Conservation (phyloP, 352 stramenopile genomes). For the Aphanomyces stellatus region DNA sequence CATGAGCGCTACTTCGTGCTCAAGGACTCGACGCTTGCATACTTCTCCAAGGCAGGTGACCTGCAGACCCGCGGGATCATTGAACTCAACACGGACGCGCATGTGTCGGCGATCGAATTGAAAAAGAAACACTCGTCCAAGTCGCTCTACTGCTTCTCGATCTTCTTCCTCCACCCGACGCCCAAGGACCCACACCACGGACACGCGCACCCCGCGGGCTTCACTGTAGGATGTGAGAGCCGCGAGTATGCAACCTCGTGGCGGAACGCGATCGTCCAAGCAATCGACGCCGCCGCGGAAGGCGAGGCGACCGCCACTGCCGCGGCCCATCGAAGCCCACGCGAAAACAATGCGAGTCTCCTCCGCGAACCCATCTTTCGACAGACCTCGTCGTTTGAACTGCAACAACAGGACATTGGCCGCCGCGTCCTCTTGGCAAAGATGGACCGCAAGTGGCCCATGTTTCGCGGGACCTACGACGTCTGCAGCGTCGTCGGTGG, state of each 20-base stretch:
- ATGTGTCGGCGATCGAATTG: conserved; percentile 3
- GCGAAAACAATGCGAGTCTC: not conserved
- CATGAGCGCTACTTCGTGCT: conserved; percentile 19
- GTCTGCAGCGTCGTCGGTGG: conserved; percentile 2
- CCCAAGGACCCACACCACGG: not conserved
- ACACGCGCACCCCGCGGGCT: not conserved
- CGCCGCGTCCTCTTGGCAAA: not conserved
- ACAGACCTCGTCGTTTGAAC: not conserved
- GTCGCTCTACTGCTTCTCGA: conserved; percentile 12
- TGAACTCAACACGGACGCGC: not conserved
- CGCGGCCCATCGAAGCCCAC: not conserved
- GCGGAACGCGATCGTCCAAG: conserved; percentile 7
- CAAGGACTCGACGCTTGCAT: conserved; percentile 8
- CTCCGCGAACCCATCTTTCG: not conserved
- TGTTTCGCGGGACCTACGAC: conserved; percentile 11
- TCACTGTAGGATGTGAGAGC: not conserved
- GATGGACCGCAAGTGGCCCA: conserved; percentile 12
- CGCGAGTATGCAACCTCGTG: not conserved
- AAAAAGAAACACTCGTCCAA: not conserved
- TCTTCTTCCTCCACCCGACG: not conserved
- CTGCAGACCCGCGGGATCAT: conserved; percentile 7
- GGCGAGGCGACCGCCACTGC: not conserved
- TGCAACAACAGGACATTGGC: conserved; percentile 4
- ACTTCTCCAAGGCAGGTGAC: conserved; percentile 19
- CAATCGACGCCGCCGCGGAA: not conserved